Evolutionary conservation across 2,329 filamentous ascomycete genomes (phyloP).

Genomic region (Ophiostoma sp.): DNA sequence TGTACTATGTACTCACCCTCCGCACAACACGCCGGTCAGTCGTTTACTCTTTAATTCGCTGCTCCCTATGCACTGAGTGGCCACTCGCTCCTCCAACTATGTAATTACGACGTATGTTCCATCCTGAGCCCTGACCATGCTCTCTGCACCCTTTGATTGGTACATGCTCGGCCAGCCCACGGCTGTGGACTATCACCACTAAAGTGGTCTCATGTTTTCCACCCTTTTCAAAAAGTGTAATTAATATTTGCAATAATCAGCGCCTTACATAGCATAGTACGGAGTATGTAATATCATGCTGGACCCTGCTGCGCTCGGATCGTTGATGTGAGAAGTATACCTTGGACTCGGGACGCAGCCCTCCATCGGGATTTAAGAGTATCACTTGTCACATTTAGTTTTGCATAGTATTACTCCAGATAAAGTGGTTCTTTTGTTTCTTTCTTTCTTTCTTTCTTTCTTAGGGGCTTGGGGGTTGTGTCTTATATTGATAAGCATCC

Average conservation of each 20-base stretch:
- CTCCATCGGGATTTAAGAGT: background rate
- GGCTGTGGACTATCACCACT: too few relatives aligned
- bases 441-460: background rate
- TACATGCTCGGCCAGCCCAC: background rate
- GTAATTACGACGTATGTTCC: background rate
- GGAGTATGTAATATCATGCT: too few relatives aligned
- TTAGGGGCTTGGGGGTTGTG: too few relatives aligned
- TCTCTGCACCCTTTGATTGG: background rate
- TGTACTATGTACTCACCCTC: too few relatives aligned
- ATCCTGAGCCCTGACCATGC: background rate
- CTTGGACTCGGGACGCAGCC: conserved; percentile 5
- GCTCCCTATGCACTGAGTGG: too few relatives aligned
- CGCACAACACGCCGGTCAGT: background rate
- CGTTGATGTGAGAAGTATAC: background rate
- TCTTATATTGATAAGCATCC: too few relatives aligned
- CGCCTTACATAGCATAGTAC: too few relatives aligned
- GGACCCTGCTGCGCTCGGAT: background rate
- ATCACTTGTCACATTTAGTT: background rate
- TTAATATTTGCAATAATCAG: background rate
- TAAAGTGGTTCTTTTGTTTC: background rate
- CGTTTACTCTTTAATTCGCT: background rate
- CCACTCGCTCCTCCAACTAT: background rate
- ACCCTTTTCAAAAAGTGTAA: background rate
- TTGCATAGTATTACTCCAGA: background rate
- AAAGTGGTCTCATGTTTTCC: conserved; percentile 2